Evolutionary conservation across 495 filamentous ascomycete species (phyloP), one percentile per base, ranked within the genome.

Genomic region (Annulohypoxylon bovei): DNA sequence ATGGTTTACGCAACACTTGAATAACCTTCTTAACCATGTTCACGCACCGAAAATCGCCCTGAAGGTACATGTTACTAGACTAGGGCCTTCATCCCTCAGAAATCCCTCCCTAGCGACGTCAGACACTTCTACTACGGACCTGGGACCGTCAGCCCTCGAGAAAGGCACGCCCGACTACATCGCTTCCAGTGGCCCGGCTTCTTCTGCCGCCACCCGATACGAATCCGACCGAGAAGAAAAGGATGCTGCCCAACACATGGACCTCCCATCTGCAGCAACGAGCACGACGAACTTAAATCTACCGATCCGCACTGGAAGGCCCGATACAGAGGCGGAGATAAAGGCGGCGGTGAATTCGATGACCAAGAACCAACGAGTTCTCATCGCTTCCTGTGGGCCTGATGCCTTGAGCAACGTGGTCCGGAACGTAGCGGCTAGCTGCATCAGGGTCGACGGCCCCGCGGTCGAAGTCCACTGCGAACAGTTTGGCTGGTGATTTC

Each of bases 391-490:
- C 7, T 88, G 86, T 69, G 85, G 85, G 0, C 85, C 86, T 7
- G 79, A 77, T 35, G 77, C 78, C 9, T 66, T 88, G 39, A 84
- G 84, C 75, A 75, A 75, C 14, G 76, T 81, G 1, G 82, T 84
- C 49, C 78, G 85, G n/a, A 80, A 86, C 12, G 82, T 82, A 1
- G 82, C 82, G n/a, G 85, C 84, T 16, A 75, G 75, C 35, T 79
- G 80, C 65, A 87, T 88, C 7, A 75, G 73, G 0, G 71, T 81
- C 3, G 78, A 80, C 11, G 85, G 86, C 4, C 83, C 85, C 3
- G 82, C 78, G 18, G 78, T 88, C 8, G 85, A 87, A 71, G 73
- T 87, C 55, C 82, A 86, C 73, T 85, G 81, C 63, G 85, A 87
- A 72, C 80, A 86, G 75, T 88, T 88, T 73, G 84, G 83, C 4